These are phyloP conservation scores for Diaporthe ampelina DNA, from an alignment of 2,329 filamentous ascomycete genomes.

Conservation along the genomic window DNA sequence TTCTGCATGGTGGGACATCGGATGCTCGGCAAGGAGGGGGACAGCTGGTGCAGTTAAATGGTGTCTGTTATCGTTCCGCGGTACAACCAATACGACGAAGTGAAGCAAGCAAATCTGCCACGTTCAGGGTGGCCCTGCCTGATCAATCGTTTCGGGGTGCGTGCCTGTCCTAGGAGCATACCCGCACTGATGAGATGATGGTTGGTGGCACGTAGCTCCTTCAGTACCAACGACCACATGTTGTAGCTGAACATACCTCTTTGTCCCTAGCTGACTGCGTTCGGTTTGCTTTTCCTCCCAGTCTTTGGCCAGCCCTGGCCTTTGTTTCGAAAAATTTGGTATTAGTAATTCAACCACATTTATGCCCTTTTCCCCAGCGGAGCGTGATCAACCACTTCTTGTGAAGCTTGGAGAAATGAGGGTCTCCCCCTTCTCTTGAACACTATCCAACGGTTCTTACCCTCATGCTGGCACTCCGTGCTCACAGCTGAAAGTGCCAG, in stretches of 20 bases:
- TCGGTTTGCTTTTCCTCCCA: no score
- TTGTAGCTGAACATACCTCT: no score
- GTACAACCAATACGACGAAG: background rate
- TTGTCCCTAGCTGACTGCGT: no score
- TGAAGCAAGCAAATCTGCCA: background rate
- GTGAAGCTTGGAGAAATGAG: background rate
- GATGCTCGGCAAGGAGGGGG: background rate
- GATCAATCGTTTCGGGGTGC: background rate
- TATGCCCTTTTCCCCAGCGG: background rate
- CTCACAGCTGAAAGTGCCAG: background rate
- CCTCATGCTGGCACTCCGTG: background rate
- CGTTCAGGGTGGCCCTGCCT: background rate
- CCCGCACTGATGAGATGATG: no score
- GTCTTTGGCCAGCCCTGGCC: no score
- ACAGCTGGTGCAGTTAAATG: background rate
- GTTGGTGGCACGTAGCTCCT: no score
- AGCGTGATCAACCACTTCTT: background rate
- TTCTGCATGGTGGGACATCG: constrained; percentile 21
- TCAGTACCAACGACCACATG: no score
- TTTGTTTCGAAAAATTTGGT: background rate
- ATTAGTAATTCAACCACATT: background rate
- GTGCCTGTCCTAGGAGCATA: background rate
- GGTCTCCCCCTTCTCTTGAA: background rate
- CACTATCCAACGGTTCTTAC: background rate
- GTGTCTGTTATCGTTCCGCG: background rate